Percentiles rank a stretch among this genome's conserved stretches.
phyloP scores from a whole-genome alignment of 495 filamentous ascomycete species.

The Corynascus novoguineensis region DNA sequence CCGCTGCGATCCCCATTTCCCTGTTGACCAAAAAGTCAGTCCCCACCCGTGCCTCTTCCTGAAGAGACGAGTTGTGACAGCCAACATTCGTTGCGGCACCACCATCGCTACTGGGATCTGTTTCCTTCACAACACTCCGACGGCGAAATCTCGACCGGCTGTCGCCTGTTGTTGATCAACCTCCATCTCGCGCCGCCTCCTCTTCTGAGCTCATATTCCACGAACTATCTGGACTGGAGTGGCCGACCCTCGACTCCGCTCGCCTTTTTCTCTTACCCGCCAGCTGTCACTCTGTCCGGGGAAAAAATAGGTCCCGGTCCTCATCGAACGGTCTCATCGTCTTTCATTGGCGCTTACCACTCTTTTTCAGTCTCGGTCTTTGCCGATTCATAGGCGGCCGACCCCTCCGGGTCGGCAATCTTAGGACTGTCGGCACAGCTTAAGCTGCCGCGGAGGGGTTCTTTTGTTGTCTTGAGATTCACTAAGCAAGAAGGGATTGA shows the following conservation, averaged over 20 bases:
- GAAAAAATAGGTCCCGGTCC: too few relatives aligned
- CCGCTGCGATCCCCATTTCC: background rate
- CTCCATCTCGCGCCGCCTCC: too few relatives aligned
- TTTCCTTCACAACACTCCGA: too few relatives aligned
- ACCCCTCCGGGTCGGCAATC: background rate
- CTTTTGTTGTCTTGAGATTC: too few relatives aligned
- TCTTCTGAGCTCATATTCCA: background rate
- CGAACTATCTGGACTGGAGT: conserved; percentile 4
- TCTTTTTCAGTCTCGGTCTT: background rate
- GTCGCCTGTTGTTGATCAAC: background rate
- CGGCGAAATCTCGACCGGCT: conserved; percentile 6
- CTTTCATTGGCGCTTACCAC: background rate
- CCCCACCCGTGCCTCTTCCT: conserved; percentile 10
- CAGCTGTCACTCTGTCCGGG: too few relatives aligned
- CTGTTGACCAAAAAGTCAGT: too few relatives aligned
- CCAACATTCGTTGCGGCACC: background rate
- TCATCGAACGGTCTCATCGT: background rate
- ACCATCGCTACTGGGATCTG: too few relatives aligned
- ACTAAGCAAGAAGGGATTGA: too few relatives aligned
- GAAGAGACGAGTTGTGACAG: background rate
- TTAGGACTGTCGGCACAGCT: background rate
- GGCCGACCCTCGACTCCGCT: conserved; percentile 2
- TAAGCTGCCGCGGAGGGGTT: background rate
- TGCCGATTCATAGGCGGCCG: background rate
- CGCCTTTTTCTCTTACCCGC: background rate